Conservation (phyloP, 257 asterid genomes). For the Perilla frutescens region DNA sequence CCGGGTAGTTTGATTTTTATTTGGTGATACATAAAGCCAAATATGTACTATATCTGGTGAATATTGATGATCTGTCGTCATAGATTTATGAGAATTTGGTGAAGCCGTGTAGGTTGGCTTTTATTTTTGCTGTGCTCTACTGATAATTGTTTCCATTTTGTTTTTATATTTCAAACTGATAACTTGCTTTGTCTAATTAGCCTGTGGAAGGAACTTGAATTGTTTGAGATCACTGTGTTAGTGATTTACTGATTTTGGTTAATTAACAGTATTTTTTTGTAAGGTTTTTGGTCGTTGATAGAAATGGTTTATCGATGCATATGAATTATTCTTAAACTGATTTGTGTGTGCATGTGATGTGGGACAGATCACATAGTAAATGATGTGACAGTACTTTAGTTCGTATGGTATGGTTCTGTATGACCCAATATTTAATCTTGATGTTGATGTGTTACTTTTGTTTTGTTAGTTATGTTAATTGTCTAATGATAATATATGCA, state of each 20-base stretch:
- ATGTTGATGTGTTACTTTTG: background rate
- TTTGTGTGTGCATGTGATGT: background rate
- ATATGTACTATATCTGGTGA: constrained; percentile 24
- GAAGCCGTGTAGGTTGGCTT: background rate
- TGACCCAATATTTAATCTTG: background rate
- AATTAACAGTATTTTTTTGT: background rate
- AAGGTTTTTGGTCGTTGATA: background rate
- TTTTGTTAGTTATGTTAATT: constrained; percentile 11
- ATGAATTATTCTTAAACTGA: background rate
- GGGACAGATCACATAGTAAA: background rate
- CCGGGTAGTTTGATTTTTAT: background rate
- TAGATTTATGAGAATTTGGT: background rate
- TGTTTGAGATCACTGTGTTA: constrained; percentile 5
- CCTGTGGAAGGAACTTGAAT: background rate
- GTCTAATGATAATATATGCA: background rate
- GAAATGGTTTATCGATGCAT: constrained; percentile 4
- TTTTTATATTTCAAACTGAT: background rate
- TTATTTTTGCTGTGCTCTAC: constrained; percentile 17
- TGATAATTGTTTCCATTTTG: constrained; percentile 6
- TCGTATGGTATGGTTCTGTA: background rate
- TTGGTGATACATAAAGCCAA: background rate
- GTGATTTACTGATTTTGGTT: background rate
- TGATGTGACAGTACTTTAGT: background rate
- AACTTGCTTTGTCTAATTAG: background rate
- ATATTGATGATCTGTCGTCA: background rate